Conservation (phyloP, 352 stramenopile genomes). For the Pythium aphanidermatum region DNA sequence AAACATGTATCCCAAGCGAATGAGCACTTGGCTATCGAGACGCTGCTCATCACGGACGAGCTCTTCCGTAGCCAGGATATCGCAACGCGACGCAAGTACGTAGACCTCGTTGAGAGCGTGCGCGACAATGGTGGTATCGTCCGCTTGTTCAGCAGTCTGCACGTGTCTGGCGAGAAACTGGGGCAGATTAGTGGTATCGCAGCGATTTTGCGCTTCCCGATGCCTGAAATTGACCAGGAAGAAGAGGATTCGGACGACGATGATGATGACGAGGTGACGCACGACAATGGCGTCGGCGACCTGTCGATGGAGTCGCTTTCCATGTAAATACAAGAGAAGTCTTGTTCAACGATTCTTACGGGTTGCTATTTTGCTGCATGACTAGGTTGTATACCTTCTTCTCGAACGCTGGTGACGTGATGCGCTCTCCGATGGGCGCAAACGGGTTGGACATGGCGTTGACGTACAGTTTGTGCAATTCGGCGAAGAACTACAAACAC, state of each 20-base stretch:
- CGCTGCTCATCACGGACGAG: constrained; percentile 93
- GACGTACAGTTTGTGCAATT: constrained; percentile 84
- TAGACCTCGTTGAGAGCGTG: constrained; percentile 93
- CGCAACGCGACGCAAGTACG: constrained; percentile 87
- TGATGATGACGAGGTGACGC: constrained; percentile 21
- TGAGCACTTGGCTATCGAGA: constrained; percentile 92
- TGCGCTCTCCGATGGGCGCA: constrained; percentile 69
- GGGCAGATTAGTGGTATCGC: constrained; percentile 93
- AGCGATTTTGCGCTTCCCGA: constrained; percentile 94
- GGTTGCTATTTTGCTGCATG: constrained; percentile 48
- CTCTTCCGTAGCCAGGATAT: constrained; percentile 92
- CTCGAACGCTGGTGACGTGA: constrained; percentile 75
- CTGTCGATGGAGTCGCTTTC: constrained; percentile 55
- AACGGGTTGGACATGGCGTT: constrained; percentile 86
- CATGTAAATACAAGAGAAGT: constrained; percentile 31
- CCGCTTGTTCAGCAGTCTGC: constrained; percentile 93
- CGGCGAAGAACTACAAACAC: constrained; percentile 56
- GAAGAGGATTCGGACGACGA: constrained; percentile 56
- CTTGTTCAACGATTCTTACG: constrained; percentile 4
- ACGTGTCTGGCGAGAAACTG: constrained; percentile 94
- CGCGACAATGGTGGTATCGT: constrained; percentile 88
- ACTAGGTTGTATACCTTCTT: constrained; percentile 75
- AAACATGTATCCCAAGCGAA: constrained; percentile 91
- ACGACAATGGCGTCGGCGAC: constrained; percentile 50
- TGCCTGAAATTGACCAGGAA: constrained; percentile 94